Evolutionary conservation across 192 early-diverging fungal genomes (phyloP).

Genomic region (Chytriomyces sp.): DNA sequence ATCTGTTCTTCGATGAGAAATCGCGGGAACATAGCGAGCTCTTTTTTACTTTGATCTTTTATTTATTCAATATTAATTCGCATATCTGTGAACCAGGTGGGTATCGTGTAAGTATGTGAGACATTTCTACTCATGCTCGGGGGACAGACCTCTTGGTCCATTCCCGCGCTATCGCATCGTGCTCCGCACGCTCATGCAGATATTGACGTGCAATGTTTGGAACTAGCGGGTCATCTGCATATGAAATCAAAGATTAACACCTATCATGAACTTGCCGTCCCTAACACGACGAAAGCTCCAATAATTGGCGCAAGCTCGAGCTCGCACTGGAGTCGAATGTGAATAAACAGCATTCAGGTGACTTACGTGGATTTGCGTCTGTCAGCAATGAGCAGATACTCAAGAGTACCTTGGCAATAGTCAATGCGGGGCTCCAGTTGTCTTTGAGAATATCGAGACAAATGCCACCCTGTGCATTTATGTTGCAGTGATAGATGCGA

Average conservation of each 20-base stretch:
- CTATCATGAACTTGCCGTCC: neutral
- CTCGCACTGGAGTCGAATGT: neutral
- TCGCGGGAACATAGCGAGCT: no score
- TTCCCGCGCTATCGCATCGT: constrained; percentile 85
- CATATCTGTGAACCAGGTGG: no score
- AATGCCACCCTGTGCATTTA: constrained; percentile 87
- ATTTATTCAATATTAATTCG: no score
- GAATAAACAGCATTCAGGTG: neutral
- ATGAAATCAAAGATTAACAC: neutral
- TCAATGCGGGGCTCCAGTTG: constrained; percentile 95
- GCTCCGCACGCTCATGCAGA: constrained; percentile 78
- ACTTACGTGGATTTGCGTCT: constrained; percentile 89
- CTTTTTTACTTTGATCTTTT: no score
- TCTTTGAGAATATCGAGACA: constrained; percentile 97
- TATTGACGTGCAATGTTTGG: constrained; percentile 90
- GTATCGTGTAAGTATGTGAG: no score
- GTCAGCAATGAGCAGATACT: constrained; percentile 92
- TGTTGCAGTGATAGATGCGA: constrained; percentile 96
- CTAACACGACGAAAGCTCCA: no score
- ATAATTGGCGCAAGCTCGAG: no score
- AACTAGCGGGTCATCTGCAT: constrained; percentile 85
- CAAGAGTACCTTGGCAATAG: constrained; percentile 94
- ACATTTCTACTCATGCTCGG: no score
- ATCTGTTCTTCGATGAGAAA: no score
- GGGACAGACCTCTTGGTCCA: constrained; percentile 84